Evolutionary conservation across 805 yeast genomes (phyloP).

Genomic region (Lipomyces anomalus): DNA sequence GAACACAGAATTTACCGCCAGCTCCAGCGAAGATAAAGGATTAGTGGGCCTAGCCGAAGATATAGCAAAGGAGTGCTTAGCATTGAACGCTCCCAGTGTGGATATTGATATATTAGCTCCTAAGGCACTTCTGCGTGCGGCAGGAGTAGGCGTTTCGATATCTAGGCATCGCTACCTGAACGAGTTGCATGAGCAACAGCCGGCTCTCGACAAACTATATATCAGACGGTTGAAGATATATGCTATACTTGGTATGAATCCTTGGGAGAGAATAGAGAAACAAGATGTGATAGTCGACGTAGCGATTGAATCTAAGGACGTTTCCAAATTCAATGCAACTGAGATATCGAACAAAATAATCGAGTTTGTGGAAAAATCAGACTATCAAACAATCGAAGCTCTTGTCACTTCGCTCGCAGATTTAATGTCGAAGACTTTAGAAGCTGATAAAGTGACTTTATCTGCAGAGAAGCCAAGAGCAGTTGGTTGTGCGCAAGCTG

Average conservation of each 20-base stretch:
- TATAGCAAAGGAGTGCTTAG: constrained; percentile 43
- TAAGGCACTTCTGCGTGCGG: constrained; percentile 57
- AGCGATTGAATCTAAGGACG: constrained; percentile 39
- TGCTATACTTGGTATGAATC: constrained; percentile 88
- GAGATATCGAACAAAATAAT: constrained; percentile 45
- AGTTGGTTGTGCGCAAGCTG: constrained; percentile 77
- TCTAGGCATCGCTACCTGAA: constrained; percentile 30
- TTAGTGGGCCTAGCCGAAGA: constrained; percentile 42
- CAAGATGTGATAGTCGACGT: constrained; percentile 67
- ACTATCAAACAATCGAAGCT: constrained; percentile 91
- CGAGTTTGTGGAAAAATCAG: constrained; percentile 56
- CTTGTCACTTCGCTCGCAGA: constrained; percentile 69
- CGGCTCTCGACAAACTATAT: constrained; percentile 31
- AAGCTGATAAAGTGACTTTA: constrained; percentile 45
- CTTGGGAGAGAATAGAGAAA: constrained; percentile 75
- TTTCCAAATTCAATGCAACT: constrained; percentile 10
- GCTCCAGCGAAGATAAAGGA: constrained; percentile 1
- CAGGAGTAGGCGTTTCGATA: constrained; percentile 41
- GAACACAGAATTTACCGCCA: constrained; percentile 25
- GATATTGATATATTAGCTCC: constrained; percentile 41
- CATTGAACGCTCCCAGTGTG: constrained; percentile 45
- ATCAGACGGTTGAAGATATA: constrained; percentile 53
- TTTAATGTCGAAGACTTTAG: constrained; percentile 41
- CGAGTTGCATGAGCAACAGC: constrained; percentile 7
- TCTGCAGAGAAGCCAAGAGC: constrained; percentile 84